These are phyloP conservation scores for Penicillium sp. DNA, from an alignment of 2,329 filamentous ascomycete species.

Conservation along the genomic window DNA sequence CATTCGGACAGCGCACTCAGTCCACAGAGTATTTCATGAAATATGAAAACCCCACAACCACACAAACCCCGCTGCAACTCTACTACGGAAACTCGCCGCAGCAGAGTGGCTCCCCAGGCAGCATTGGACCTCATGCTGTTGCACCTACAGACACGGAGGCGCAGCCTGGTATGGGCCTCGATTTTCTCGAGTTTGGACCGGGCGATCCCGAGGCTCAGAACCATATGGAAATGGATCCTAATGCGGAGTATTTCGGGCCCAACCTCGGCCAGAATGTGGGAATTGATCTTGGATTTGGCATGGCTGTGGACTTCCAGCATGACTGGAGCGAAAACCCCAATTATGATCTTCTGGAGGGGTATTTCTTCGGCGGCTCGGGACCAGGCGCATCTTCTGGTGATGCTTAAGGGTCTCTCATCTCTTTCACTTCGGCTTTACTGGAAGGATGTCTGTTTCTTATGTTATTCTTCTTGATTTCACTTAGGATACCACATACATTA, in stretches of 20 bases:
- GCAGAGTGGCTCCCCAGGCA: slow-evolving; percentile 31
- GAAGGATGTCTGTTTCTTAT: background rate
- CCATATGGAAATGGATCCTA: slow-evolving; percentile 26
- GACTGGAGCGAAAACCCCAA: slow-evolving; percentile 47
- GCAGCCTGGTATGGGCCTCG: slow-evolving; percentile 43
- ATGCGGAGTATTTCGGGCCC: slow-evolving; percentile 28
- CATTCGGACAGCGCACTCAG: slow-evolving; percentile 26
- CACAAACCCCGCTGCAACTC: slow-evolving; percentile 31
- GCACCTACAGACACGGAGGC: slow-evolving; percentile 21
- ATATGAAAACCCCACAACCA: slow-evolving; percentile 33
- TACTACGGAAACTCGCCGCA: slow-evolving; percentile 34
- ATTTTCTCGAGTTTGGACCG: slow-evolving; percentile 52
- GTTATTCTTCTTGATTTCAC: slow-evolving; percentile 1
- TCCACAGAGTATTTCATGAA: slow-evolving; percentile 34
- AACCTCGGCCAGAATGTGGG: slow-evolving; percentile 38
- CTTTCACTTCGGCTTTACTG: slow-evolving; percentile 2
- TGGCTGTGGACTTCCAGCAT: slow-evolving; percentile 44
- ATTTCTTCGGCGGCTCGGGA: slow-evolving; percentile 50
- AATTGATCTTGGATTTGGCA: slow-evolving; percentile 43
- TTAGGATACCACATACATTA: slow-evolving; percentile 16
- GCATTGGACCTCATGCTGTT: slow-evolving; percentile 23
- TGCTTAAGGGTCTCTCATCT: slow-evolving; percentile 1
- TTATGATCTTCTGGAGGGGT: slow-evolving; percentile 51
- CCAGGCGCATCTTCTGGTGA: slow-evolving; percentile 25
- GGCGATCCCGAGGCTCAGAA: slow-evolving; percentile 28